Evolutionary conservation across 1,139 yeast species (phyloP).

Genomic region (Debaryomycetaceae sp.): DNA sequence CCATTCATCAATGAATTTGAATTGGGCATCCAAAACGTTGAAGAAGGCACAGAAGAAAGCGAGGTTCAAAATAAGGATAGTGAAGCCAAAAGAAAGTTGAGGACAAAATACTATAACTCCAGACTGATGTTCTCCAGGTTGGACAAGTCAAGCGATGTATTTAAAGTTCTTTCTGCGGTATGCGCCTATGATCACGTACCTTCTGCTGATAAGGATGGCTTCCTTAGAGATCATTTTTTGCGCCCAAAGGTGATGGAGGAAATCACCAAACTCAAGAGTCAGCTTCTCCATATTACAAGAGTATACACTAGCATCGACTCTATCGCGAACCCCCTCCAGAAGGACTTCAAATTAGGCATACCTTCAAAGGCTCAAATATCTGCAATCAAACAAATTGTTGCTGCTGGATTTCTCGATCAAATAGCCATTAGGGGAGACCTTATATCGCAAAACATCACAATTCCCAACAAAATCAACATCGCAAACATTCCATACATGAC

Average conservation of each 20-base stretch:
- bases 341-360: slow-evolving; percentile 57
- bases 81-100: slow-evolving; percentile 39
- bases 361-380: slow-evolving; percentile 70
- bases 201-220: slow-evolving; percentile 36
- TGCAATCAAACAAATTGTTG: slow-evolving; percentile 84
- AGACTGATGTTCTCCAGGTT: slow-evolving; percentile 60
- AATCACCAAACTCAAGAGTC: slow-evolving; percentile 74
- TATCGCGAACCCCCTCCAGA: slow-evolving; percentile 35
- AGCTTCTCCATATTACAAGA: slow-evolving; percentile 71
- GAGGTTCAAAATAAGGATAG: slow-evolving; percentile 33
- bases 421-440: slow-evolving; percentile 82
- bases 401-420: slow-evolving; percentile 92
- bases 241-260: slow-evolving; percentile 79
- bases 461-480: slow-evolving; percentile 57
- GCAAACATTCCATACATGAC: slow-evolving; percentile 73
- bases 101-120: slow-evolving; percentile 52
- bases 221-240: slow-evolving; percentile 59
- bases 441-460: slow-evolving; percentile 57
- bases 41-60: slow-evolving; percentile 27
- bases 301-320: slow-evolving; percentile 57
- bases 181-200: slow-evolving; percentile 86
- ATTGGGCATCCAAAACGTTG: slow-evolving; percentile 43
- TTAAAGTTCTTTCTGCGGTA: slow-evolving; percentile 73
- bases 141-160: slow-evolving; percentile 71
- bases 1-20: slow-evolving; percentile 79